Base-by-base conservation (phyloP, 2,329 filamentous ascomycete species). In the Claviceps pazoutovae region DNA sequence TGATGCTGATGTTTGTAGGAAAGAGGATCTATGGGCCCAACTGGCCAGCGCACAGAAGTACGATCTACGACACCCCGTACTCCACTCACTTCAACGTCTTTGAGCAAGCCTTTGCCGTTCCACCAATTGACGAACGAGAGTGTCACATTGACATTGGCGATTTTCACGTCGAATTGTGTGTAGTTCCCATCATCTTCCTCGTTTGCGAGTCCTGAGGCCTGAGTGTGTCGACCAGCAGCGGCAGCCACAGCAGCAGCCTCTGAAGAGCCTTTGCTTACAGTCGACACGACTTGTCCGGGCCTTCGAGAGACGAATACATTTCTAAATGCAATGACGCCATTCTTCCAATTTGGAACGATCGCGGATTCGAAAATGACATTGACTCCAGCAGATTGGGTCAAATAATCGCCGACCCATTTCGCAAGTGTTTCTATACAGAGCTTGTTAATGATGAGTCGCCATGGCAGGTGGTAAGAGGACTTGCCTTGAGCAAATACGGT, bases 111-210 rank as follows among this genome's bases (percentile, higher is more conserved):
- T 66, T 91, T 96, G 21, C 93, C 91, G 60, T 95, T 97, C 80
- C 95, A 94, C 93, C 93, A 98, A 64, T 96, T 97, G n/a, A 89
- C 77, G 60, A 98, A 97, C 0, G 93, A 98, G 26, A 98, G 68
- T 0, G 91, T 97, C 43, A 98, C 91, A 62, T 98, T 95, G 55
- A 98, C 88, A 0, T 88, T 94, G 56, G 93, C 88, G 54, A 98
- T 88, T 0, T 89, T 95, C 16, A 98, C 74, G 62, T 98, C 93
- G 60, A 96, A 98, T 59, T 98, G 93, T 0, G 90, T 96, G 66
- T 97, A 98, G 63, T 98, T 98, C 17, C 87, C 88, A 63, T 97
- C 91, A 62, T 97, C 90, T 39, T 67, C 64, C 1, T 71, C 67
- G 34, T 75, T 73, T 17, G 56, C 44, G 13, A 50, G 17, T n/a